Evolutionary conservation across 2,329 filamentous ascomycete species (phyloP), one percentile per base, ranked within the genome.

Genomic region (Cladophialophora exuberans): DNA sequence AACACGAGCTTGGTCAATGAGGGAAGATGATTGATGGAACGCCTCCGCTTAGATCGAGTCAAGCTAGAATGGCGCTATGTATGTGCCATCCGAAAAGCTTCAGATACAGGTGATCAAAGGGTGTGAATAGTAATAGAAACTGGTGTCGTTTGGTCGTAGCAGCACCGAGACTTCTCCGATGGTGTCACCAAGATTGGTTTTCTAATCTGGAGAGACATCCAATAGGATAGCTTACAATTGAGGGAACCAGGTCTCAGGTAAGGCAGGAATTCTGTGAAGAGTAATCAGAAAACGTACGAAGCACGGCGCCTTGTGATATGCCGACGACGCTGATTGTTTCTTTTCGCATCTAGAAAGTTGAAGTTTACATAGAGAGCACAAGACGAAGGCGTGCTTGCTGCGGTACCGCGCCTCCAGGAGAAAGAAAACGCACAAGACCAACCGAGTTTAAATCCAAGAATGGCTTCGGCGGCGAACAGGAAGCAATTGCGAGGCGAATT

Each of bases 91-190:
- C 20, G 22, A 42, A 25, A 15, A 3, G 20, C 11, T 42, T 4
- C 13, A 25, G n/a, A n/a, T n/a, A n/a, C n/a, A n/a, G n/a, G n/a
- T 42, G 39, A 42, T 23, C 20, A 42, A 42, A 23, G 3, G 20
- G 20, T 11, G 18, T 47, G 44, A 47, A 47, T 47, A 47, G 30
- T 47, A 47, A 47, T 36, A 26, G 28, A 20, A 6, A 22, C 44
- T 33, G 26, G 22, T 7, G 28, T 11, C 10, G 2, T 13, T 6
- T 15, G n/a, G 11, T 22, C 17, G 17, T 18, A 13, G 13, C 18
- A 23, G 2, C 13, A 20, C 30, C 44, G 44, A 36, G 10, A 23
- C 15, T 47, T n/a, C 28, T 17, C 44, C 43, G 26, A 47, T n/a
- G 20, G 28, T 15, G 20, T 17, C 5, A 17, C 33, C n/a, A n/a